Conservation (phyloP, 108 stramenopile species). For the Pseudonitzschia multiseries region DNA sequence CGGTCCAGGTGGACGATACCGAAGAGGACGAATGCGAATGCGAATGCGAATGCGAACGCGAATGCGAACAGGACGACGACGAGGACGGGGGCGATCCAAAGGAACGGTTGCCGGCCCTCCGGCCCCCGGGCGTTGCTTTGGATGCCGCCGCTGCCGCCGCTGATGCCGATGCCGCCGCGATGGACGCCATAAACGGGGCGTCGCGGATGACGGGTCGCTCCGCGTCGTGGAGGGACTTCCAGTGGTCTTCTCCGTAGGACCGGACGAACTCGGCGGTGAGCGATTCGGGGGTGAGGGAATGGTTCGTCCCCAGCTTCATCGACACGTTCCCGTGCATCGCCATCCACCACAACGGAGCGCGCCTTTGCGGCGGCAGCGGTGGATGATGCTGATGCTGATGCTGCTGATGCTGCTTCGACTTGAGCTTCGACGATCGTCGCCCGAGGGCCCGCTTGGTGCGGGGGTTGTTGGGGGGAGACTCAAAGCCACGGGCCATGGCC, state of each 20-base stretch:
- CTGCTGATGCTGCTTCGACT: no score
- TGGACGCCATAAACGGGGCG: neutral
- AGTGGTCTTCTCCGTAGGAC: constrained; percentile 36
- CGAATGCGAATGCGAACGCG: no score
- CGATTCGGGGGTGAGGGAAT: constrained; percentile 18
- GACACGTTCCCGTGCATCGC: no score
- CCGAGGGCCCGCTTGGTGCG: no score
- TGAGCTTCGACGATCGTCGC: no score
- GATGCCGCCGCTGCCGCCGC: neutral
- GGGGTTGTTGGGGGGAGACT: no score
- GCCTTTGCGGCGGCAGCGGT: no score
- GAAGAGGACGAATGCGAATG: neutral
- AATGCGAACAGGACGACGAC: neutral
- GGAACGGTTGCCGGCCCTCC: neutral
- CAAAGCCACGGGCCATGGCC: no score
- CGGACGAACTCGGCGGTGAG: constrained; percentile 29
- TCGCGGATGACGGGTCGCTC: constrained; percentile 16
- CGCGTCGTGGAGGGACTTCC: constrained; percentile 11
- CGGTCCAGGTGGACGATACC: constrained; percentile 6
- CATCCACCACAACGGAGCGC: no score
- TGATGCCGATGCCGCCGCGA: neutral
- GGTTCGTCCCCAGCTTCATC: no score
- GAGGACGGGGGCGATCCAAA: constrained; percentile 2
- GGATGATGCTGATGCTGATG: no score
- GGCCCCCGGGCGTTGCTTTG: neutral